phyloP scores from a whole-genome alignment of 441 rosid species.

The Sinapis alba region DNA sequence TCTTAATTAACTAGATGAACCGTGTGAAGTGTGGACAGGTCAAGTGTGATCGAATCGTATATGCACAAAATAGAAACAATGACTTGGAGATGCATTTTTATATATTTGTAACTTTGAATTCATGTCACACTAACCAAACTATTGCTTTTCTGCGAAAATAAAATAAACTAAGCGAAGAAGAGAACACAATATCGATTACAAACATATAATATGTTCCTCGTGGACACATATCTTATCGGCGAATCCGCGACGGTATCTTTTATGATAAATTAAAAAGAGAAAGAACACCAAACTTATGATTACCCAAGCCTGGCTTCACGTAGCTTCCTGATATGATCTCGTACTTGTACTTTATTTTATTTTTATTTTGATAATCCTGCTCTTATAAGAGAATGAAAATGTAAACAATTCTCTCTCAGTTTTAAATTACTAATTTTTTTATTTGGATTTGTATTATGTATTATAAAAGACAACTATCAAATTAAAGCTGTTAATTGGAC shows the following conservation, averaged over 20 bases:
- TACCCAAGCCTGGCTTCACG: conserved; percentile 17
- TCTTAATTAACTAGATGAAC: neutral
- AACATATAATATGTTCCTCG: conserved; percentile 29
- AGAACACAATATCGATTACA: neutral
- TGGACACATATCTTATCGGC: neutral
- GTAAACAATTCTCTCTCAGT: neutral
- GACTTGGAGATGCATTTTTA: conserved; percentile 12
- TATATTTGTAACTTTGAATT: neutral
- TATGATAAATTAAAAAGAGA: neutral
- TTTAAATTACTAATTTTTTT: neutral
- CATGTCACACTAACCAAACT: conserved; percentile 23
- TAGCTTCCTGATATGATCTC: conserved; percentile 25
- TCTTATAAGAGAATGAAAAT: neutral
- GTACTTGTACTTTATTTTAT: neutral
- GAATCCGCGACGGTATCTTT: neutral
- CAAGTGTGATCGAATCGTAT: neutral
- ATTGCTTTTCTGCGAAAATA: neutral
- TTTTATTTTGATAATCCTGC: neutral
- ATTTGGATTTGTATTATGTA: neutral
- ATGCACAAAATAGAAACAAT: conserved; percentile 4
- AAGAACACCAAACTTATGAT: conserved; percentile 1
- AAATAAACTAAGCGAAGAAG: neutral
- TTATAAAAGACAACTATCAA: neutral
- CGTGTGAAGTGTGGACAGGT: conserved; percentile 32
- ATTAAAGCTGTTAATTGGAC: neutral